These are phyloP conservation scores for Sophora flavescens DNA, from an alignment of 306 rosid genomes.

Conservation along the genomic window DNA sequence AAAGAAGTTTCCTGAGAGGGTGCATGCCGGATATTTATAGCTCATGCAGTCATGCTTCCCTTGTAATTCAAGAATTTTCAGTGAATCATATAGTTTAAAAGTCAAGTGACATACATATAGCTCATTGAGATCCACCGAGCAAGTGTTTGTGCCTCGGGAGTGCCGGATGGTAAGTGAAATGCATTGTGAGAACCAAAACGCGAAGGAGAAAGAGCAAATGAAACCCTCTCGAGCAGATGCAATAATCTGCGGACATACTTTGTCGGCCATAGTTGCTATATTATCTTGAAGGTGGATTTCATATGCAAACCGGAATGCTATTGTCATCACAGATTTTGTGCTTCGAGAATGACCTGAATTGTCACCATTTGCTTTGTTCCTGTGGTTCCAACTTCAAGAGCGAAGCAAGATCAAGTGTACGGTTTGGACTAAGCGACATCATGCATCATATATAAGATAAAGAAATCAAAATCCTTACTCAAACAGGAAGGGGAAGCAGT, in stretches of 20 bases:
- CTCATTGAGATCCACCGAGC: constrained; percentile 88
- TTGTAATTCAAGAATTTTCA: background rate
- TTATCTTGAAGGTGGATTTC: constrained; percentile 91
- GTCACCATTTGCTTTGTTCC: constrained; percentile 75
- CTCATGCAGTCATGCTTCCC: background rate
- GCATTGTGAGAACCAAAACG: constrained; percentile 67
- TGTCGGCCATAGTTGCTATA: constrained; percentile 93
- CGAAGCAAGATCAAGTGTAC: constrained; percentile 98
- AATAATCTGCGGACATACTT: constrained; percentile 87
- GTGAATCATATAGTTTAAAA: constrained; percentile 2
- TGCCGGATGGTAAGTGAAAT: constrained; percentile 75
- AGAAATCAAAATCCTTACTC: constrained; percentile 19
- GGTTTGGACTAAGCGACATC: constrained; percentile 86
- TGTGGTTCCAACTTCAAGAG: constrained; percentile 87
- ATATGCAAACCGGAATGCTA: constrained; percentile 93
- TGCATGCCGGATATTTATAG: too few species aligned
- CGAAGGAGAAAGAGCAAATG: constrained; percentile 91
- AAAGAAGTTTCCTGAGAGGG: too few species aligned
- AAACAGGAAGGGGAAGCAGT: background rate
- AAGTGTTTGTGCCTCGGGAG: constrained; percentile 92
- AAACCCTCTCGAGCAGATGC: constrained; percentile 97
- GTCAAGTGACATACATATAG: constrained; percentile 66
- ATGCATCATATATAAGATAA: constrained; percentile 51
- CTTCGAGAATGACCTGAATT: constrained; percentile 64
- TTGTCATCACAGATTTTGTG: too few species aligned